These are phyloP conservation scores for Aspergillus sparsus DNA, from an alignment of 495 filamentous ascomycete species.

Conservation along the genomic window DNA sequence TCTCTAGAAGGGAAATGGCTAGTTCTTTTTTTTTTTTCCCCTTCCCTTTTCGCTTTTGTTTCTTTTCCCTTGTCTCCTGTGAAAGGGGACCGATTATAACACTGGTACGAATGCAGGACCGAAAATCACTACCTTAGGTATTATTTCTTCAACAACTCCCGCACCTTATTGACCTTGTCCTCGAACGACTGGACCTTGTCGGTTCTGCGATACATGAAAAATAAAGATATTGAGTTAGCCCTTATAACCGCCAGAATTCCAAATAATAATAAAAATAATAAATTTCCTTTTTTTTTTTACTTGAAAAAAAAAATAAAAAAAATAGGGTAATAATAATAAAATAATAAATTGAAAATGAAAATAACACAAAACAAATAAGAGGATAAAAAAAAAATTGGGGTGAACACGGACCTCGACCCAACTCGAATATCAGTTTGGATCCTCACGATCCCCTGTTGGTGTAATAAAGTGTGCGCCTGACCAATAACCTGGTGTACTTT, in stretches of 20 bases:
- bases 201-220: slow-evolving; percentile 43
- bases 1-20: background rate
- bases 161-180: slow-evolving; percentile 68
- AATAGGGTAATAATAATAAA: background rate
- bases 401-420: slow-evolving; percentile 67
- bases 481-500: slow-evolving; percentile 86
- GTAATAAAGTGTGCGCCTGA: slow-evolving; percentile 82
- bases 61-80: background rate
- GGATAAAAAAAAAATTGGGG: slow-evolving; percentile 2
- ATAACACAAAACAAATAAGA: background rate
- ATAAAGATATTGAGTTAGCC: slow-evolving; percentile 18
- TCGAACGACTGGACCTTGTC: slow-evolving; percentile 68
- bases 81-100: background rate
- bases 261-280: slow-evolving; percentile 5
- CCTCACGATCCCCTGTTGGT: slow-evolving; percentile 75
- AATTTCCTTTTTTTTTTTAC: no score
- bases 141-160: slow-evolving; percentile 54
- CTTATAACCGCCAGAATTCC: slow-evolving; percentile 10
- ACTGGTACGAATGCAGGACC: background rate
- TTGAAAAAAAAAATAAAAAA: slow-evolving; percentile 3
- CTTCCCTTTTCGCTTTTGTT: background rate
- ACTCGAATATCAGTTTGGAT: slow-evolving; percentile 89
- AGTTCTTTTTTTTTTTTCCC: background rate
- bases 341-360: no score
- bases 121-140: slow-evolving; percentile 10